Evolutionary conservation across 495 filamentous ascomycete species (phyloP).

Genomic region (Haplographium delicatum): DNA sequence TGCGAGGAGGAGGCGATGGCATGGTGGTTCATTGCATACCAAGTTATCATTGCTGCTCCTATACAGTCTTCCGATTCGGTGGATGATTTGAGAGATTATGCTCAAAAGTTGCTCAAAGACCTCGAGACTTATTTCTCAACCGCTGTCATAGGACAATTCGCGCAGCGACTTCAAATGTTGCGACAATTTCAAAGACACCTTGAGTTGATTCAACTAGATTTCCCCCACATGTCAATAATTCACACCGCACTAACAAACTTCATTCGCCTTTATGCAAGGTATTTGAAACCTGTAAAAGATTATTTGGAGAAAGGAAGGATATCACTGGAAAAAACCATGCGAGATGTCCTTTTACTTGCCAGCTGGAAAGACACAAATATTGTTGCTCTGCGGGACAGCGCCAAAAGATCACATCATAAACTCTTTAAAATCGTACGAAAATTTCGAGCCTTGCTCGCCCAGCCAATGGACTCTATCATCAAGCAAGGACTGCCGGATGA

Average conservation of each 20-base stretch:
- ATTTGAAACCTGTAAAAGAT: constrained; percentile 57
- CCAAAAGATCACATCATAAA: constrained; percentile 83
- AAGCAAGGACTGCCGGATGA: constrained; percentile 61
- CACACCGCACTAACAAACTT: constrained; percentile 68
- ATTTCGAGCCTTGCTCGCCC: constrained; percentile 70
- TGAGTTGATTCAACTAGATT: constrained; percentile 48
- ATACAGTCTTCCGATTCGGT: constrained; percentile 51
- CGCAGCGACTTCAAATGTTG: constrained; percentile 64
- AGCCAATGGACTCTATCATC: constrained; percentile 59
- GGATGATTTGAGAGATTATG: constrained; percentile 55
- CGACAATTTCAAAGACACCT: constrained; percentile 64
- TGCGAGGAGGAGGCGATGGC: constrained; percentile 69
- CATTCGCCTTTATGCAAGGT: constrained; percentile 63
- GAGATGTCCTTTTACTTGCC: constrained; percentile 77
- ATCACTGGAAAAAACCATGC: constrained; percentile 76
- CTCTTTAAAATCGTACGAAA: constrained; percentile 87
- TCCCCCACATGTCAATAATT: constrained; percentile 46
- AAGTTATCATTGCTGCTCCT: constrained; percentile 74
- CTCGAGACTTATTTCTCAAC: constrained; percentile 70
- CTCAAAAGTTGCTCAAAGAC: constrained; percentile 59
- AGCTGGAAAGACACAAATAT: constrained; percentile 99
- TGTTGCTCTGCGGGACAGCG: constrained; percentile 77
- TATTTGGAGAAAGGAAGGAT: constrained; percentile 55
- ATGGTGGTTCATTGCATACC: constrained; percentile 97
- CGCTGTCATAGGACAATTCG: constrained; percentile 75